Conservation (phyloP, 2,329 filamentous ascomycete genomes). For the Rugonectria rugulosa region DNA sequence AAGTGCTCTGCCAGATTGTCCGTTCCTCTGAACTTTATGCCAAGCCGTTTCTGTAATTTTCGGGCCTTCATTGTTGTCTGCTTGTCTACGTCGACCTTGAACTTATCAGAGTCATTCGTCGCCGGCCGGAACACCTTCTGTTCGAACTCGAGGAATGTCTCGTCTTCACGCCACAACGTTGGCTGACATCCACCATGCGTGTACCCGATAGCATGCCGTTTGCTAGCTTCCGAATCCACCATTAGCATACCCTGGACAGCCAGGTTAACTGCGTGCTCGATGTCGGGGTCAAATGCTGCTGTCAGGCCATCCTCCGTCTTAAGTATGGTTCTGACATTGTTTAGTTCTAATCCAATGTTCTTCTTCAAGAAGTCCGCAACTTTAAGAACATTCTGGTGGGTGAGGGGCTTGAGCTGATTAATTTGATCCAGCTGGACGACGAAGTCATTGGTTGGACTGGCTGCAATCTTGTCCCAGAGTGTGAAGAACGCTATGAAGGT, state of each 20-base stretch:
- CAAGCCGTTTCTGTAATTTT: neutral
- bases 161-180: neutral
- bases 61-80: neutral
- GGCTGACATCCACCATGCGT: neutral
- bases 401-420: too few relatives aligned
- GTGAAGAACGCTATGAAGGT: too few relatives aligned
- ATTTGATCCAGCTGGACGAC: too few relatives aligned
- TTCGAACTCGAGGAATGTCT: neutral
- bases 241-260: conserved; percentile 1
- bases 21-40: neutral
- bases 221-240: neutral
- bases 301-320: too few relatives aligned
- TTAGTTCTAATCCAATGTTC: too few relatives aligned
- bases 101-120: neutral
- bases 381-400: too few relatives aligned
- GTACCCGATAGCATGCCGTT: neutral
- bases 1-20: conserved; percentile 4
- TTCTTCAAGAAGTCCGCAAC: too few relatives aligned
- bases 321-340: too few relatives aligned
- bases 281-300: too few relatives aligned
- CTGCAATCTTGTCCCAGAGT: too few relatives aligned
- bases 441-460: too few relatives aligned
- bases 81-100: neutral
- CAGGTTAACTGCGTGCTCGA: neutral
- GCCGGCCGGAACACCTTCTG: neutral